Base-by-base conservation (phyloP, 1,284 basidiomycete genomes). In the Ustilago tritici region DNA sequence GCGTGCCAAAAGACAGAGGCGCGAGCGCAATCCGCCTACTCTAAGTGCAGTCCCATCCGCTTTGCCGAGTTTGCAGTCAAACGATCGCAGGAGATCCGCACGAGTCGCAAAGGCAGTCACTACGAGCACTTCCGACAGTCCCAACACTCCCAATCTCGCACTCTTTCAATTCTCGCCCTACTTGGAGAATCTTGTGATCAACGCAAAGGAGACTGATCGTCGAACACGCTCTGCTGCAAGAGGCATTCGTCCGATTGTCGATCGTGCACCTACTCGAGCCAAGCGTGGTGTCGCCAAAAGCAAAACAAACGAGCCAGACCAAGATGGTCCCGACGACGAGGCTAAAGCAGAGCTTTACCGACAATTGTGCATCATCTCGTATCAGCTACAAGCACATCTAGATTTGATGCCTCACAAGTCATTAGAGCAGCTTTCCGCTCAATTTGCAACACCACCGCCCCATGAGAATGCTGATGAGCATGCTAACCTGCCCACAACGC, bases 301-400 rank as follows among this genome's bases (percentile, higher is more conserved):
- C 56, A 72, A 70, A 58, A 32, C 4, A 40, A 77, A 67, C 34
- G 67, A 73, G 10, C 14, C 59, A 2, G 70, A 73, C 19, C 61
- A 62, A 1, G 75, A 77, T 38, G 70, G 53, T 3, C 66, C 75
- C 3, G 66, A 70, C 35, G 67, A 73, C 4, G 61, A 77, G 14
- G 70, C 57, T 12, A 77, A 77, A 38, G 9, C 41, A 59, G 70
- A 77, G 63, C 58, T 77, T 10, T 77, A 73, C 41, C 66, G 61
- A 36, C 60, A 70, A 59, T 65, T 77, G 1, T 77, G 75, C 67
- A 77, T 73, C 55, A 65, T 77, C n/a, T 77, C 75, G 0, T 70
- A 76, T 17, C 74, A 76, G 56, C 58, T 77, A 38, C 75, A 77
- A 53, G 70, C 75, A n/a, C 57, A 73, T n/a, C 75, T 77, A 46